Conservation (phyloP, 2,329 filamentous ascomycete species). For the Sclerotinia sclerotiorum region DNA sequence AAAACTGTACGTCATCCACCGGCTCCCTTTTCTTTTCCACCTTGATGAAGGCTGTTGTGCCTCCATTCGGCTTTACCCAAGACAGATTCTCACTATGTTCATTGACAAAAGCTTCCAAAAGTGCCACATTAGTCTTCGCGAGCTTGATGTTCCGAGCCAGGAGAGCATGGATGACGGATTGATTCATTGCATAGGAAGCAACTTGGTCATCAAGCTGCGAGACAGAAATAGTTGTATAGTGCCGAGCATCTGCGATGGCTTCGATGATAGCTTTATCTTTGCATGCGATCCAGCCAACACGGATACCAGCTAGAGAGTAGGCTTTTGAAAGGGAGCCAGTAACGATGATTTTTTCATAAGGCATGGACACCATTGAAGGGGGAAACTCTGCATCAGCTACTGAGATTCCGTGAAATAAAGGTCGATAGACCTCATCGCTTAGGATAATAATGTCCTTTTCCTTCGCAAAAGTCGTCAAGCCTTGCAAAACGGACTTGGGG, state of each 20-base stretch:
- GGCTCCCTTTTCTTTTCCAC: slow-evolving; percentile 54
- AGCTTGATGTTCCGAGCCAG: slow-evolving; percentile 64
- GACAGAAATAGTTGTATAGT: slow-evolving; percentile 86
- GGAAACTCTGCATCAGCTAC: slow-evolving; percentile 47
- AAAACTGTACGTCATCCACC: slow-evolving; percentile 72
- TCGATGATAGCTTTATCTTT: slow-evolving; percentile 62
- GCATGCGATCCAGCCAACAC: slow-evolving; percentile 79
- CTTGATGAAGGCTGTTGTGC: slow-evolving; percentile 75
- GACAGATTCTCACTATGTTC: slow-evolving; percentile 54
- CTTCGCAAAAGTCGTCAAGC: slow-evolving; percentile 63
- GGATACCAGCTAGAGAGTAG: slow-evolving; percentile 78
- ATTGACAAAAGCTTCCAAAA: slow-evolving; percentile 67
- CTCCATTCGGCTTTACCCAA: slow-evolving; percentile 76
- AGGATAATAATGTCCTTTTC: slow-evolving; percentile 65
- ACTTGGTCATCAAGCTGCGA: slow-evolving; percentile 79
- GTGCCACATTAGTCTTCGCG: slow-evolving; percentile 63
- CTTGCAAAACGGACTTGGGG: slow-evolving; percentile 57
- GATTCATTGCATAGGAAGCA: slow-evolving; percentile 70
- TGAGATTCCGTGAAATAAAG: slow-evolving; percentile 64
- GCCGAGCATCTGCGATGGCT: slow-evolving; percentile 61
- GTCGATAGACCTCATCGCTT: slow-evolving; percentile 80
- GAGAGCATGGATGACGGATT: slow-evolving; percentile 61
- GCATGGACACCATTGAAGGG: slow-evolving; percentile 70
- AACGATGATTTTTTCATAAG: slow-evolving; percentile 68
- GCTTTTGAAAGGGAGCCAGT: slow-evolving; percentile 85